Evolutionary conservation across 345 rosid genomes (phyloP).

Genomic region (Syzygium grande): DNA sequence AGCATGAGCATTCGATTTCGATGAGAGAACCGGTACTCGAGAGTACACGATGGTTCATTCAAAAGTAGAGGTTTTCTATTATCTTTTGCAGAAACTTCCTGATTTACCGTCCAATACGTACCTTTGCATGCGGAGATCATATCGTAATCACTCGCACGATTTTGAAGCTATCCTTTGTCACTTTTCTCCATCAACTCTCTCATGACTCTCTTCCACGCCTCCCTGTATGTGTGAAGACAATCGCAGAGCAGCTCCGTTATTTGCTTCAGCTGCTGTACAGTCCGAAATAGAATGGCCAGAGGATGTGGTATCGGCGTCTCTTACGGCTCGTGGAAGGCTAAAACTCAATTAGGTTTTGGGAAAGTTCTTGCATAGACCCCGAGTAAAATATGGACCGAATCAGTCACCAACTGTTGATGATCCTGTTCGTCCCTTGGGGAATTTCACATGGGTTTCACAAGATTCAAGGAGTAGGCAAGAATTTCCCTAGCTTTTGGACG

Average conservation of each 20-base stretch:
- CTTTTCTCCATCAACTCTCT: not conserved
- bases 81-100: not conserved
- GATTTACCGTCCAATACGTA: not conserved
- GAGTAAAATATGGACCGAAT: not conserved
- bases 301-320: not conserved
- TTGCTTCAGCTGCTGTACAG: not conserved
- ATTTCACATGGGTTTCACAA: not conserved
- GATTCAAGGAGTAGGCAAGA: not conserved
- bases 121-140: not conserved
- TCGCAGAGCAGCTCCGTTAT: not conserved
- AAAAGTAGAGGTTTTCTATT: not conserved
- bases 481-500: not conserved
- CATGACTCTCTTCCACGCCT: not conserved
- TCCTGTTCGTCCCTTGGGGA: not conserved
- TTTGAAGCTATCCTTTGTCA: not conserved
- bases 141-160: not conserved
- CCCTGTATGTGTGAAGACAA: not conserved
- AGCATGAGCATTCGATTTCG: not conserved
- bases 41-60: not conserved
- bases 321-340: not conserved
- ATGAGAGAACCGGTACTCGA: not conserved
- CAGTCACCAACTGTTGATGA: not conserved
- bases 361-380: not conserved
- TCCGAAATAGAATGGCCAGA: not conserved
- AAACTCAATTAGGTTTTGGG: not conserved